Percentiles rank a stretch among this genome's conserved stretches.
Conservation (phyloP, 2,329 filamentous ascomycete species). For the Paecilomyces niveus region DNA sequence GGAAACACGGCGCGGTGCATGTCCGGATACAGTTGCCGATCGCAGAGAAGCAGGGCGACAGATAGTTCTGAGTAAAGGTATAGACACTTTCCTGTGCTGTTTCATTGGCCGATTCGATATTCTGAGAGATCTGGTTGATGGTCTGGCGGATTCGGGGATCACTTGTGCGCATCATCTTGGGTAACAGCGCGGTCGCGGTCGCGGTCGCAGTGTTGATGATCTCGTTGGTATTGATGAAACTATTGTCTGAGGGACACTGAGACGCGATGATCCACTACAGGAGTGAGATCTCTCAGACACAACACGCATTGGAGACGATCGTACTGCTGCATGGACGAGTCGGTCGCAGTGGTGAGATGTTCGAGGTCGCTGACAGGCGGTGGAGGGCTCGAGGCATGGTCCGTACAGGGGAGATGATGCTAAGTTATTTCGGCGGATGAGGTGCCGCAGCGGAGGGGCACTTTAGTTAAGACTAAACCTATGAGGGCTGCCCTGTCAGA, state of each 20-base stretch:
- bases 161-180: conserved; percentile 51
- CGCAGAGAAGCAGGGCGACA: conserved; percentile 70
- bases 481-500: background rate
- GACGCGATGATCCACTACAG: background rate
- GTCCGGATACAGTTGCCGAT: conserved; percentile 58
- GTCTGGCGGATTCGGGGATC: conserved; percentile 88
- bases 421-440: background rate
- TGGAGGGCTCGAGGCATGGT: background rate
- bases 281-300: background rate
- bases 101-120: conserved; percentile 83
- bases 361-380: background rate
- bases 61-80: conserved; percentile 77
- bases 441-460: background rate
- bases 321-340: background rate
- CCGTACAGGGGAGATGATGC: background rate
- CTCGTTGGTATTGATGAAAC: conserved; percentile 11
- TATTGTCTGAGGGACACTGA: background rate
- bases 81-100: conserved; percentile 87
- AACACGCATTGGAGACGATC: background rate
- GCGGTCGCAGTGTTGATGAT: background rate
- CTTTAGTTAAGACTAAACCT: background rate
- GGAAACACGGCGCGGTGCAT: conserved; percentile 62
- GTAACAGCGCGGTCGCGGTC: background rate
- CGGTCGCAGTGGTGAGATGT: background rate
- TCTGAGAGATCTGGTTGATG: conserved; percentile 87